Evolutionary conservation across 495 filamentous ascomycete genomes (phyloP).

Genomic region (Lepraria neglecta): DNA sequence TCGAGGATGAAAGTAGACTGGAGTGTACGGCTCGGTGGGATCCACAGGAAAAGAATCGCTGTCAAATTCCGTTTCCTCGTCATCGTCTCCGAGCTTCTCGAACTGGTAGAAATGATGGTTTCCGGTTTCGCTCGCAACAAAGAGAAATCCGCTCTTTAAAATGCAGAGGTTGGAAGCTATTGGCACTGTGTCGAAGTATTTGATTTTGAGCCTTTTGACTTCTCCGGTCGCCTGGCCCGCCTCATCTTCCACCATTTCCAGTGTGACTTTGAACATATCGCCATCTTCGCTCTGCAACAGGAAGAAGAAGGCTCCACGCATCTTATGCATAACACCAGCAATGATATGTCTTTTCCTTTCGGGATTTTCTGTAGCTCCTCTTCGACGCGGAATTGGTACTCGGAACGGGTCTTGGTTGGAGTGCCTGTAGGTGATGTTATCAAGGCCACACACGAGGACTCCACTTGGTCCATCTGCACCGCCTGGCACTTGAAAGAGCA

Average conservation of each 20-base stretch:
- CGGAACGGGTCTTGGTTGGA: conserved; percentile 85
- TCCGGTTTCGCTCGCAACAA: conserved; percentile 84
- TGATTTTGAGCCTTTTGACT: conserved; percentile 79
- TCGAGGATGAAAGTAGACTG: conserved; percentile 79
- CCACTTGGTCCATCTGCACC: conserved; percentile 91
- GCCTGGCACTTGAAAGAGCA: conserved; percentile 93
- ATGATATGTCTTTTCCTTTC: conserved; percentile 80
- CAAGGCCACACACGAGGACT: conserved; percentile 88
- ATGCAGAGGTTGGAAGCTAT: conserved; percentile 81
- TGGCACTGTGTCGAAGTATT: conserved; percentile 96
- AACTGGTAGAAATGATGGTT: conserved; percentile 97
- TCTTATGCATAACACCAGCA: conserved; percentile 91
- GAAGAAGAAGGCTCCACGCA: conserved; percentile 97
- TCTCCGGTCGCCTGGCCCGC: conserved; percentile 70
- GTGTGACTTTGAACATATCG: conserved; percentile 91
- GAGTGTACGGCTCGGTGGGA: conserved; percentile 56
- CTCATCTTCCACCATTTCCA: conserved; percentile 83
- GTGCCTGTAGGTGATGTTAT: conserved; percentile 90
- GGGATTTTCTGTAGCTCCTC: conserved; percentile 84
- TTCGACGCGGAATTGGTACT: conserved; percentile 79
- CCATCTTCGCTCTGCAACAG: conserved; percentile 93
- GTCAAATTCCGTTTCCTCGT: conserved; percentile 75
- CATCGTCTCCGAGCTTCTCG: conserved; percentile 94
- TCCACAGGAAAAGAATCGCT: conserved; percentile 80
- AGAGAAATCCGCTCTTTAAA: conserved; percentile 91